Evolutionary conservation across 2,329 filamentous ascomycete genomes (phyloP), one percentile per base, ranked within the genome.

Genomic region (Orbilia quercus): DNA sequence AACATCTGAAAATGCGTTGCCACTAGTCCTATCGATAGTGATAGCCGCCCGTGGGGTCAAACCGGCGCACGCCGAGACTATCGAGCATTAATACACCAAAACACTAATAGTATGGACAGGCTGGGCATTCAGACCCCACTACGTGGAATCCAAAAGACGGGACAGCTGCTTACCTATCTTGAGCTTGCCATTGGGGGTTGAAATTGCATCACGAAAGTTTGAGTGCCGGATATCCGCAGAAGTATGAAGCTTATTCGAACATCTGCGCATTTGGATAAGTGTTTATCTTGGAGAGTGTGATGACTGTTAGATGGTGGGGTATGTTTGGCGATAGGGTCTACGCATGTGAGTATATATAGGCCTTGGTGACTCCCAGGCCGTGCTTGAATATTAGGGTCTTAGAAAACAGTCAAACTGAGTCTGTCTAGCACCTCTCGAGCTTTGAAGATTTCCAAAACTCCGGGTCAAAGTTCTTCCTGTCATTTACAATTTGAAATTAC

Each of bases 111-210:
- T 28, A 34, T 40, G 4, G 36, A 16, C 36, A 12, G 12, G 11
- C 11, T 40, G 11, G 36, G 36, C 42, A 5, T 6, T 31, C 4
- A 31, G 28, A 31, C 28, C n/a, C 42, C n/a, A 16, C 42, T 18
- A 4, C 42, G 16, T 45, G 5, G 28, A 45, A 4, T 59, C 2
- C 20, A 23, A 22, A 31, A 42, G 47, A 22, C 53, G 54, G 47
- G 36, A 38, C 12, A 47, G 12, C 14, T 48, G 28, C 45, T 59
- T 57, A 57, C 55, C 23, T 23, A 28, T 25, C 5, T 34, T 14
- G 47, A 65, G 59, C 67, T 73, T 65, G 67, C 42, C 67, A 62
- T 73, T 66, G 60, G n/a, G 31, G 12, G 1, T 45, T 20, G 40
- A 45, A 57, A 73, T 73, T 66, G 69, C 60, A 73, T 42, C 57